Base-by-base conservation (phyloP, 1,139 yeast genomes). In the Zygosaccharomyces pseudobailii region DNA sequence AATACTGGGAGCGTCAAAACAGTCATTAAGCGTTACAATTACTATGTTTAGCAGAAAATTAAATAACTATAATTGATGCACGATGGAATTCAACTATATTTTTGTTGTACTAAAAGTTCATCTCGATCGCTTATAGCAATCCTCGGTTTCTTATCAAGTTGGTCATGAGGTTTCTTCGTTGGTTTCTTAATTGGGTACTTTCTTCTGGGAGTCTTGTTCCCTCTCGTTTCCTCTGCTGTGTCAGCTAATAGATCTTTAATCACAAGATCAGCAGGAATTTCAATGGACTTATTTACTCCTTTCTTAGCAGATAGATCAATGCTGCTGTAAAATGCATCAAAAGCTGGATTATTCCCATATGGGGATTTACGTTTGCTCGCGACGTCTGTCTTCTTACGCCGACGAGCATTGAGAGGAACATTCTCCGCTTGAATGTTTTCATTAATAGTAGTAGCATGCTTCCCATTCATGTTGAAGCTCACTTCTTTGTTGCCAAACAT, bases 241-340 rank as follows among this genome's bases (percentile, higher is more conserved):
- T 46, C 41, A 24, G 31, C 43, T 8, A 48, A 24, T 10, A 48
- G 41, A 42, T 48, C 51, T 6, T 36, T 28, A 10, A 48, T 46
- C 22, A 48, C 49, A 21, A 37, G 47, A 10, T 45, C 46, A n/a
- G 46, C 27, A 6, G 47, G 40, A 28, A 43, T 38, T 20, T 43
- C 40, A 21, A 31, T 8, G 13, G 34, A 4, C 6, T 19, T 17
- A 23, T 25, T 27, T 8, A 2, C 23, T 5, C 20, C 23, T 9
- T 38, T n/a, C 8, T 38, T 27, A 6, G 34, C n/a, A 6, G 54
- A n/a, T 54, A 51, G 36, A 45, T 63, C 66, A 32, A 65, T 38
- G 5, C 54, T 56, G 32, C 59, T 60, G 46, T 69, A 67, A 35
- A 70, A 52, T 9, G 48, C 47, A 24, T 64, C 68, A 19, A 60